Evolutionary conservation across 1,139 yeast species (phyloP).

Genomic region (Saccharomyces hybrid): DNA sequence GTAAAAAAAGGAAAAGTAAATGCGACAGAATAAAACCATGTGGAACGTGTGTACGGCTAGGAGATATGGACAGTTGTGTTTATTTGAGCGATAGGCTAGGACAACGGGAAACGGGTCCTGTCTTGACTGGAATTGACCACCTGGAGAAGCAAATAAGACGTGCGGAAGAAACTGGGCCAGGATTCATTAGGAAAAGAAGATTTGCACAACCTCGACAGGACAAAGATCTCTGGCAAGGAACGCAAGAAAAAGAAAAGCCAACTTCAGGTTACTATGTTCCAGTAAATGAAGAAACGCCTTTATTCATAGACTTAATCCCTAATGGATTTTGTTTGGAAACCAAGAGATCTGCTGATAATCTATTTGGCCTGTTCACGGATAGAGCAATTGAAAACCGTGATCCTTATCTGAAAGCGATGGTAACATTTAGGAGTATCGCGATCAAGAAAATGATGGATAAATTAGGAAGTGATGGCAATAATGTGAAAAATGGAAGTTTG

Average conservation of each 20-base stretch:
- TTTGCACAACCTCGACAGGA: background rate
- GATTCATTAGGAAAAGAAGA: background rate
- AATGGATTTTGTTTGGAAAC: constrained; percentile 19
- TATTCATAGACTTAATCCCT: constrained; percentile 21
- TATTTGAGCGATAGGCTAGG: constrained; percentile 8
- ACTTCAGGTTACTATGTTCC: background rate
- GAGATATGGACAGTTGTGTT: constrained; percentile 23
- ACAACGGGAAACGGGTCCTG: background rate
- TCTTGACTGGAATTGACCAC: background rate
- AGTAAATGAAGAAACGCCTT: background rate
- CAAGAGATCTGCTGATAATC: constrained; percentile 25
- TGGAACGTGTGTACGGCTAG: constrained; percentile 25
- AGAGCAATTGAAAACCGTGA: constrained; percentile 25
- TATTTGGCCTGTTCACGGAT: constrained; percentile 21
- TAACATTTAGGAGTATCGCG: constrained; percentile 19
- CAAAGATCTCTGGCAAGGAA: background rate
- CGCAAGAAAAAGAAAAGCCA: background rate
- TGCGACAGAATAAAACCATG: constrained; percentile 34
- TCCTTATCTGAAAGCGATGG: constrained; percentile 19
- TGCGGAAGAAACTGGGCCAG: background rate
- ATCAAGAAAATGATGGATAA: constrained; percentile 17
- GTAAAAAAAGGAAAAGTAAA: constrained; percentile 33
- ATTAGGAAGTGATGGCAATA: constrained; percentile 9
- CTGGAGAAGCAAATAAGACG: background rate
- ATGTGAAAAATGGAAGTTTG: constrained; percentile 12